Conservation (phyloP, 345 rosid genomes). For the Angophora floribunda region DNA sequence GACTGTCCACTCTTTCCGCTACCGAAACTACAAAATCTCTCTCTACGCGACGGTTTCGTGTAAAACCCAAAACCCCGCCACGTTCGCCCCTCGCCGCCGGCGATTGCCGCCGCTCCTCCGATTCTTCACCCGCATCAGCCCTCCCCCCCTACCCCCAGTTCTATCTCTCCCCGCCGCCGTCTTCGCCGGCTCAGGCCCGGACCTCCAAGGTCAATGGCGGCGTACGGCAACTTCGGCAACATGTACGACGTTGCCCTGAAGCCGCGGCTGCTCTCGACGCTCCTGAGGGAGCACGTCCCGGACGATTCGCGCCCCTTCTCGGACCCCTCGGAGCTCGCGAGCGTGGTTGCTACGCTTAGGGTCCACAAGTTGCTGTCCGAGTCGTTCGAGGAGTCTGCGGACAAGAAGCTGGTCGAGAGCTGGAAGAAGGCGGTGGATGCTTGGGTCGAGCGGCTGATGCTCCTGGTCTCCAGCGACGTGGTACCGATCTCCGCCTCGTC, state of each 20-base stretch:
- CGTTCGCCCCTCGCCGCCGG: background rate
- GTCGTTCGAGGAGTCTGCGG: constrained; percentile 5
- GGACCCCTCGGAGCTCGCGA: constrained; percentile 24
- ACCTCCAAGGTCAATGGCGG: constrained; percentile 14
- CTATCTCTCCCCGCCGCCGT: background rate
- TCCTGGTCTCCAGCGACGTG: constrained; percentile 39
- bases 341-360: constrained; percentile 26
- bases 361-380: constrained; percentile 55
- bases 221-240: constrained; percentile 25
- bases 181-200: background rate
- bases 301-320: constrained; percentile 42
- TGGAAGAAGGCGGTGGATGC: constrained; percentile 70
- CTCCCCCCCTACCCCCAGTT: too few relatives aligned
- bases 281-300: constrained; percentile 50
- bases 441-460: constrained; percentile 43
- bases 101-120: background rate
- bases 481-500: constrained; percentile 9
- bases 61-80: background rate
- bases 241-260: constrained; percentile 47
- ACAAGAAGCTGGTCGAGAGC: constrained; percentile 17
- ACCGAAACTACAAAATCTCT: background rate
- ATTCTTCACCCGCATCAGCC: background rate
- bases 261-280: constrained; percentile 43
- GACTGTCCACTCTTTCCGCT: background rate
- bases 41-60: background rate